Percentiles rank a stretch among this genome's conserved stretches.
Conservation (phyloP, 1,284 basidiomycete genomes). For the Amylostereum areolatum region DNA sequence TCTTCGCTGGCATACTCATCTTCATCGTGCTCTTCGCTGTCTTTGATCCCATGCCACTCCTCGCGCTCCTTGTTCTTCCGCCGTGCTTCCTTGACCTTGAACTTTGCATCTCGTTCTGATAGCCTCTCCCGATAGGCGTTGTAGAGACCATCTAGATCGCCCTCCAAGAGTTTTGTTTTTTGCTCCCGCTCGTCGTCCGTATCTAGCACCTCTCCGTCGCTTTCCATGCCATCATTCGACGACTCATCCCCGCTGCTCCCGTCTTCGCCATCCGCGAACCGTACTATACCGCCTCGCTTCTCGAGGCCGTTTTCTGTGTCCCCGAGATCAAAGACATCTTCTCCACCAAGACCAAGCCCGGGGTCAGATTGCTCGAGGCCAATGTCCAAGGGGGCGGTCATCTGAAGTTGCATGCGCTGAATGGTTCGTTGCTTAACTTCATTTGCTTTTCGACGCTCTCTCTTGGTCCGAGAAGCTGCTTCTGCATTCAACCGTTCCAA, state of each 20-base stretch:
- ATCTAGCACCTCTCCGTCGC: slow-evolving; percentile 49
- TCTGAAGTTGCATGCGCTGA: slow-evolving; percentile 94
- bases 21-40: slow-evolving; percentile 41
- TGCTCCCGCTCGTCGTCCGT: slow-evolving; percentile 69
- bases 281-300: slow-evolving; percentile 36
- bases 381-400: slow-evolving; percentile 95
- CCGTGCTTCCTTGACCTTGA: slow-evolving; percentile 80
- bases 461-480: slow-evolving; percentile 66
- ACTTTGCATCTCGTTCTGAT: slow-evolving; percentile 86
- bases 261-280: slow-evolving; percentile 34
- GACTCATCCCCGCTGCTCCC: slow-evolving; percentile 29
- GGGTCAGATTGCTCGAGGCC: slow-evolving; percentile 84
- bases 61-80: slow-evolving; percentile 68
- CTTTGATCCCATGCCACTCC: slow-evolving; percentile 68
- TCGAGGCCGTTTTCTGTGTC: slow-evolving; percentile 50
- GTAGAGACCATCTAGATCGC: slow-evolving; percentile 85
- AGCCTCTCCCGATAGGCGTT: slow-evolving; percentile 81
- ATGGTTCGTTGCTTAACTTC: slow-evolving; percentile 86
- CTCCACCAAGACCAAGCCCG: slow-evolving; percentile 62
- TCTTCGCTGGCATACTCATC: slow-evolving; percentile 34
- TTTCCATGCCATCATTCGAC: slow-evolving; percentile 33
- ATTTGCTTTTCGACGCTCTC: slow-evolving; percentile 84
- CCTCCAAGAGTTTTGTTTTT: slow-evolving; percentile 69
- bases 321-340: slow-evolving; percentile 84
- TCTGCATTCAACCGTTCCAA: slow-evolving; percentile 83